Conservation (phyloP, 1,139 yeast species). For the Hansenula lynferdii region DNA sequence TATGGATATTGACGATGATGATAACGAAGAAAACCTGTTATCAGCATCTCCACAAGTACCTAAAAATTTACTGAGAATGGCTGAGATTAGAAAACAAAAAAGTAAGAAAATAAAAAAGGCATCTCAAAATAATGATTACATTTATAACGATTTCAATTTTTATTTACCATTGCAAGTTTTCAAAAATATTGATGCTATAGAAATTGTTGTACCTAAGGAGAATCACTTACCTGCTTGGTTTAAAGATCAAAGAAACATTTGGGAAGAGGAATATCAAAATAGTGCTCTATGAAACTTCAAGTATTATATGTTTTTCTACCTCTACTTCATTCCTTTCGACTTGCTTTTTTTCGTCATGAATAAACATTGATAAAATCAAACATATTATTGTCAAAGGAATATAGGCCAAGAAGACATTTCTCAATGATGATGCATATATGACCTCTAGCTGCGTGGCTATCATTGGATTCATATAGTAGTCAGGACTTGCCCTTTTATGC, state of each 20-base stretch:
- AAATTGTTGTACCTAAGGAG: conserved; percentile 56
- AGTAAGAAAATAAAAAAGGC: conserved; percentile 30
- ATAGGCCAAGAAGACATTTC: conserved; percentile 1
- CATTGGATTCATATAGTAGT: too few relatives aligned
- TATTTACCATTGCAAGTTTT: conserved; percentile 23
- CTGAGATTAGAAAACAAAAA: conserved; percentile 45
- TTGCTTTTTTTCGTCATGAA: neutral
- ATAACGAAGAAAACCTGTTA: conserved; percentile 47
- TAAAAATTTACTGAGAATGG: conserved; percentile 49
- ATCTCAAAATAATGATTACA: conserved; percentile 1
- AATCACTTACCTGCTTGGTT: conserved; percentile 70
- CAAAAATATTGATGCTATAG: conserved; percentile 21
- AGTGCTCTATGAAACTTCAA: too few relatives aligned
- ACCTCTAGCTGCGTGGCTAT: too few relatives aligned
- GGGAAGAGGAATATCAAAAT: conserved; percentile 1
- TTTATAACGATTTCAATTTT: conserved; percentile 9
- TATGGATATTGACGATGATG: conserved; percentile 21
- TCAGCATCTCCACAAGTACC: conserved; percentile 70
- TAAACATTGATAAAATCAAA: conserved; percentile 1
- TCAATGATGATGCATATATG: conserved; percentile 1
- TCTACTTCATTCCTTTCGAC: neutral
- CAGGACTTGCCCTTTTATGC: neutral
- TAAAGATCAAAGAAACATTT: conserved; percentile 11
- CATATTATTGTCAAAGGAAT: conserved; percentile 1
- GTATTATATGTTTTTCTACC: neutral